phyloP scores from a whole-genome alignment of 2,329 filamentous ascomycete species.

The Paradendryphiella salina region DNA sequence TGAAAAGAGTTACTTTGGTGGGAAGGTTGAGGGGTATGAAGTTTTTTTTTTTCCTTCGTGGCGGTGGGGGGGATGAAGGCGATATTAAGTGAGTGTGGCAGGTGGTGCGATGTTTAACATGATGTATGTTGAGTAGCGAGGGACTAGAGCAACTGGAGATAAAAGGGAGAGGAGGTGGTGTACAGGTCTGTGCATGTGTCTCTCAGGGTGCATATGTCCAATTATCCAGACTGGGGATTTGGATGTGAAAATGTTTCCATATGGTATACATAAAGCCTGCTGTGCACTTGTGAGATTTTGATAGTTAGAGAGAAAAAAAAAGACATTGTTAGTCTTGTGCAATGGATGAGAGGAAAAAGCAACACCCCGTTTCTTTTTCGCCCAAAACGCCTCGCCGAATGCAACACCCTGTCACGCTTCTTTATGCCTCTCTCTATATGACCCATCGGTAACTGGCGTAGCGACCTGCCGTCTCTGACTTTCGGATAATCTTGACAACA shows the following conservation, averaged over 20 bases:
- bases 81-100: not conserved
- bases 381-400: constrained; percentile 40
- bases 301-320: too few relatives aligned
- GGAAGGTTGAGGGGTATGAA: constrained; percentile 13
- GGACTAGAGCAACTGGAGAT: too few relatives aligned
- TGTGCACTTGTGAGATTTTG: too few relatives aligned
- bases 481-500: constrained; percentile 97
- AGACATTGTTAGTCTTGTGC: not conserved
- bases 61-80: not conserved
- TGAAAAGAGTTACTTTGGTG: constrained; percentile 5
- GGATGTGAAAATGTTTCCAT: too few relatives aligned
- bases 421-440: constrained; percentile 38
- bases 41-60: too few relatives aligned
- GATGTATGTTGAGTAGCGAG: too few relatives aligned
- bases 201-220: too few relatives aligned
- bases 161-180: too few relatives aligned
- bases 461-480: constrained; percentile 89
- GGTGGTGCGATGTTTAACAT: too few relatives aligned
- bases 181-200: too few relatives aligned
- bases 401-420: constrained; percentile 11
- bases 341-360: constrained; percentile 3
- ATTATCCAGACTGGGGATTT: too few relatives aligned
- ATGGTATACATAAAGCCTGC: too few relatives aligned
- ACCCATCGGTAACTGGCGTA: constrained; percentile 91
- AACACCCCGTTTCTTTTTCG: constrained; percentile 20